Conservation (phyloP, 1,139 yeast genomes). For the Saccharomyces hybrid region DNA sequence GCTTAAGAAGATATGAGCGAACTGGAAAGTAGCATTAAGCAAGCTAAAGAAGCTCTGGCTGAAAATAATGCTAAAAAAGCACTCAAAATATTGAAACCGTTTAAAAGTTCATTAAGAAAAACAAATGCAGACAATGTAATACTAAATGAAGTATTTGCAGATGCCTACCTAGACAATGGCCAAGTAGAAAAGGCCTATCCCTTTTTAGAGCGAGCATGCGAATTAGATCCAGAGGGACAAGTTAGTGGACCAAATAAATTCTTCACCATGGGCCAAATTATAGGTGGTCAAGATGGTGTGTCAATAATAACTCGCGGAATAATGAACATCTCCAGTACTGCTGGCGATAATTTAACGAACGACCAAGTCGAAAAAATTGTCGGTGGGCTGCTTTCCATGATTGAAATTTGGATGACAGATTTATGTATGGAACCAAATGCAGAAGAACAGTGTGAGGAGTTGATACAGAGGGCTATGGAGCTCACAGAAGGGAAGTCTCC, state of each 20-base stretch:
- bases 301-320: conserved; percentile 58
- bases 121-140: conserved; percentile 31
- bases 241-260: conserved; percentile 68
- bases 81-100: conserved; percentile 34
- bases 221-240: conserved; percentile 58
- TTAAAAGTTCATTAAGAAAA: conserved; percentile 22
- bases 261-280: conserved; percentile 82
- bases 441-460: conserved; percentile 67
- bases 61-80: conserved; percentile 38
- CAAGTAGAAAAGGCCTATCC: conserved; percentile 73
- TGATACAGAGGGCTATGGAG: conserved; percentile 58
- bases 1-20: conserved; percentile 15
- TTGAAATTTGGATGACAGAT: conserved; percentile 99
- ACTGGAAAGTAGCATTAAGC: conserved; percentile 16
- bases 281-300: conserved; percentile 77
- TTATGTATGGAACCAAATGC: conserved; percentile 91
- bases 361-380: conserved; percentile 43
- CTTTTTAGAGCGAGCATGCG: conserved; percentile 54
- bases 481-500: conserved; percentile 54
- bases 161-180: conserved; percentile 68
- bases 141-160: conserved; percentile 50
- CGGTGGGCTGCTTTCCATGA: conserved; percentile 74
- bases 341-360: conserved; percentile 28
- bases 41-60: conserved; percentile 34
- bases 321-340: conserved; percentile 35